A percentile compares a stretch with the other conserved stretches of the same genome.
phyloP scores from a whole-genome alignment of 2,329 filamentous ascomycete genomes.

The Xylaria sp. region DNA sequence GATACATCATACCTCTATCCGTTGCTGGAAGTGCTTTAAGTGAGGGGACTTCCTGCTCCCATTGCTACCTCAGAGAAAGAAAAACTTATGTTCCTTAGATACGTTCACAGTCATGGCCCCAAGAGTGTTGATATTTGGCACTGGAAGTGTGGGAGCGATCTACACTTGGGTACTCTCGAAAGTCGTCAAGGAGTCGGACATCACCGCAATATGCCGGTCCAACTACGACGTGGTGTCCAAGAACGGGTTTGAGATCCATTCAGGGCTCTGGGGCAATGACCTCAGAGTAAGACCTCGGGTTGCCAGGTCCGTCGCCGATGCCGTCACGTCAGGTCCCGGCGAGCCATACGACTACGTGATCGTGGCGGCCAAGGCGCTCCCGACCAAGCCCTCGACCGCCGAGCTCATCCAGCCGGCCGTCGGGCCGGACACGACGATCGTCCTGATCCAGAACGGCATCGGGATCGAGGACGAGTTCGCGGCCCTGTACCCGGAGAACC shows the following conservation, averaged over 20 bases:
- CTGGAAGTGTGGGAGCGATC: conserved; percentile 39
- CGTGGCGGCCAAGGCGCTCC: conserved; percentile 33
- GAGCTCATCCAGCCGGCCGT: conserved; percentile 36
- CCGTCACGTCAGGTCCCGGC: conserved; percentile 22
- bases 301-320: conserved; percentile 35
- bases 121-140: conserved; percentile 37
- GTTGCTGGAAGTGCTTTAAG: not conserved
- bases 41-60: not conserved
- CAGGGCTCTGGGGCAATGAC: conserved; percentile 34
- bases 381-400: conserved; percentile 29
- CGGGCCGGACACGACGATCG: conserved; percentile 45
- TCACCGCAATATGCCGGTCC: conserved; percentile 37
- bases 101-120: conserved; percentile 19
- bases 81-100: not conserved
- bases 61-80: not conserved
- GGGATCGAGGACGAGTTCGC: conserved; percentile 56
- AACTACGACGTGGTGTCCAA: conserved; percentile 34
- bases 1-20: not conserved
- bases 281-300: conserved; percentile 32
- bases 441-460: conserved; percentile 62
- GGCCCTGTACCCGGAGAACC: conserved; percentile 48
- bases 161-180: conserved; percentile 32
- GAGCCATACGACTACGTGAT: conserved; percentile 35
- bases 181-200: conserved; percentile 26
- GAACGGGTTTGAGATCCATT: conserved; percentile 37